phyloP scores from a whole-genome alignment of 2,329 filamentous ascomycete genomes.

The Aspergillus tamarii region DNA sequence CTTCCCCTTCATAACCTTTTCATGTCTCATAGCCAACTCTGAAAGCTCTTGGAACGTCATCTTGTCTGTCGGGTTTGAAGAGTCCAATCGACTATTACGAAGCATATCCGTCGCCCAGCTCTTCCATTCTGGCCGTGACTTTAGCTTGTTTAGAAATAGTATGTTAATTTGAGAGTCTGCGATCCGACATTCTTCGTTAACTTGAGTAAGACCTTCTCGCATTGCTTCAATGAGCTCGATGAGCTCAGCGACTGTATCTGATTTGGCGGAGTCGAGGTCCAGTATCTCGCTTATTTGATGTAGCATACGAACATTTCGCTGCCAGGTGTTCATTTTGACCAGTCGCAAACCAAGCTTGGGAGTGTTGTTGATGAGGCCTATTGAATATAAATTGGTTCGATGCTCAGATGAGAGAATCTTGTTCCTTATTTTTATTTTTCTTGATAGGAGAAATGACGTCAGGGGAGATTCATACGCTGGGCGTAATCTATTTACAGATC shows the following conservation, averaged over 20 bases:
- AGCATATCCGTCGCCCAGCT: conserved; percentile 31
- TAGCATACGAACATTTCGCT: conserved; percentile 31
- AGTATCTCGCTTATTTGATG: conserved; percentile 34
- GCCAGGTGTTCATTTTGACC: conserved; percentile 26
- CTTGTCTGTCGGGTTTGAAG: conserved; percentile 21
- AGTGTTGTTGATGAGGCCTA: background rate
- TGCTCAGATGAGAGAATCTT: background rate
- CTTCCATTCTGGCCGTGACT: conserved; percentile 28
- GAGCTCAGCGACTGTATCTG: conserved; percentile 30
- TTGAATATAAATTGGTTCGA: background rate
- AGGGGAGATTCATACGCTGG: background rate
- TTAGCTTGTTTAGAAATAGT: conserved; percentile 31
- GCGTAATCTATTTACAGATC: background rate
- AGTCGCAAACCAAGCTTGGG: background rate
- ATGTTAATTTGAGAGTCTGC: conserved; percentile 31
- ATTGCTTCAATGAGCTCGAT: conserved; percentile 32
- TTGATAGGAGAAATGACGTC: conserved; percentile 1
- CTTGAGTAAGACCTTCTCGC: conserved; percentile 30
- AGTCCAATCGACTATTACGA: conserved; percentile 26
- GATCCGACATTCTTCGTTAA: conserved; percentile 29
- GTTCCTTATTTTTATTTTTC: background rate
- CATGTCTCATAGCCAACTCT: conserved; percentile 26
- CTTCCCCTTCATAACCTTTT: conserved; percentile 15
- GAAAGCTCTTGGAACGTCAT: conserved; percentile 29
- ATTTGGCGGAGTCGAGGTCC: conserved; percentile 30